Evolutionary conservation across 768 basidiomycete species (phyloP).

Genomic region (Kwoniella heveanensis): DNA sequence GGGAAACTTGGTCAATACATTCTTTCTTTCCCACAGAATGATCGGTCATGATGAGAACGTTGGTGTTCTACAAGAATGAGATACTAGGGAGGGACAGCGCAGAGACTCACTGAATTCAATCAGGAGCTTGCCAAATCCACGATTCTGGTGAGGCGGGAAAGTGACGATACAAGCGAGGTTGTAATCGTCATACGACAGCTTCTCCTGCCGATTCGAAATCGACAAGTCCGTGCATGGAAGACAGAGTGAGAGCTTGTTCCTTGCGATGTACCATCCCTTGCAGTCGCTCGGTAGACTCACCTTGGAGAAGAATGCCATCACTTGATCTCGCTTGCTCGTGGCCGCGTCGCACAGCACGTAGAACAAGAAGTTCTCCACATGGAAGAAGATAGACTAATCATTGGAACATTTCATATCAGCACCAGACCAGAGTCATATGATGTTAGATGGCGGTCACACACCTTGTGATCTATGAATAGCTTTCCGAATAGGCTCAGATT

Average conservation of each 20-base stretch:
- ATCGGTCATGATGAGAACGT: too few species aligned
- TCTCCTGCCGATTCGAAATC: slow-evolving; percentile 73
- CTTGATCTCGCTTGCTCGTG: slow-evolving; percentile 73
- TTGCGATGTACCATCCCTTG: too few species aligned
- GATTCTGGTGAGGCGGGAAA: slow-evolving; percentile 86
- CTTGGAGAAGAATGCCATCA: slow-evolving; percentile 77
- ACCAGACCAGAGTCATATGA: too few species aligned
- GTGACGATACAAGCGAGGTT: slow-evolving; percentile 96
- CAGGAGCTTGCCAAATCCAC: slow-evolving; percentile 90
- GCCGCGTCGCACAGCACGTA: slow-evolving; percentile 84
- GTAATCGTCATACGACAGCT: slow-evolving; percentile 92
- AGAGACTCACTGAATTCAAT: slow-evolving; percentile 88
- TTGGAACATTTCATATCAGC: too few species aligned
- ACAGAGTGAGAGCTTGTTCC: too few species aligned
- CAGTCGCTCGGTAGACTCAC: too few species aligned
- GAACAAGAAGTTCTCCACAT: slow-evolving; percentile 67
- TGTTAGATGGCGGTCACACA: slow-evolving; percentile 55
- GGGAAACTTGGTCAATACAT: too few species aligned
- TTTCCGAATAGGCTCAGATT: slow-evolving; percentile 94
- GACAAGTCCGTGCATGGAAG: too few species aligned
- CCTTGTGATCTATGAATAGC: slow-evolving; percentile 98
- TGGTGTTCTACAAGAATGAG: too few species aligned
- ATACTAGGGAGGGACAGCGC: background rate
- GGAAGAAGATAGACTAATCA: slow-evolving; percentile 49
- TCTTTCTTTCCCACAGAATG: too few species aligned